These are phyloP conservation scores for Ochetophila trinervis DNA, from an alignment of 306 rosid genomes.

Conservation along the genomic window DNA sequence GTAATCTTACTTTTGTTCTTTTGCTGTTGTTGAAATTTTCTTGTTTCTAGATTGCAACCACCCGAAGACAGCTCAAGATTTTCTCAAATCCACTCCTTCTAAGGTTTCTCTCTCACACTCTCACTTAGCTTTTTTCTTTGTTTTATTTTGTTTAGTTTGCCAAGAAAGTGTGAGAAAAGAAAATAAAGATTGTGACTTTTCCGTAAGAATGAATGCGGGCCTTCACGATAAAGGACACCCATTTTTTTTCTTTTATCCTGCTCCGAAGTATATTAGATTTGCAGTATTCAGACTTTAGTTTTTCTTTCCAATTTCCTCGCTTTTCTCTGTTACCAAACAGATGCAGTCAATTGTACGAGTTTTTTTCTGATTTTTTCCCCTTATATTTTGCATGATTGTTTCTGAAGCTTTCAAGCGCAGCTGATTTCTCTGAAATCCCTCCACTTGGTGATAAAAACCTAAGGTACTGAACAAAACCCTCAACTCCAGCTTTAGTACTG, in stretches of 20 bases:
- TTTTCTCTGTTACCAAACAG: not conserved
- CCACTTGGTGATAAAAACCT: conserved; percentile 50
- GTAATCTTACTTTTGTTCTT: too few species aligned
- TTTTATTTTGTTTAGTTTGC: not conserved
- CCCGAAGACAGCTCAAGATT: conserved; percentile 79
- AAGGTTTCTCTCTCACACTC: conserved; percentile 47
- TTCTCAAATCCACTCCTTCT: conserved; percentile 66
- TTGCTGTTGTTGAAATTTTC: conserved; percentile 7
- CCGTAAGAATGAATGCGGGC: too few species aligned
- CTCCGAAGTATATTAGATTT: too few species aligned
- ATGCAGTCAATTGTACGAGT: not conserved
- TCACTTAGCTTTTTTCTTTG: not conserved
- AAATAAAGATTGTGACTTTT: conserved; percentile 22
- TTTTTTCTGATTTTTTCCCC: not conserved
- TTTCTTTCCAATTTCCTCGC: not conserved
- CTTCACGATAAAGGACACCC: not conserved
- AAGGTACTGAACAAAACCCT: conserved; percentile 48
- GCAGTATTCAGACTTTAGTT: not conserved
- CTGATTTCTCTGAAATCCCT: conserved; percentile 41
- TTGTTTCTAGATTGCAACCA: conserved; percentile 75
- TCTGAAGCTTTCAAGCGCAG: conserved; percentile 50
- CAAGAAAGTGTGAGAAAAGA: conserved; percentile 12
- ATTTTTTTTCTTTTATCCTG: too few species aligned
- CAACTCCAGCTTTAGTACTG: not conserved
- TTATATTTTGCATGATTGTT: conserved; percentile 1